These are phyloP conservation scores for Phytophthora capsici DNA, from an alignment of 352 stramenopile genomes.

Conservation along the genomic window DNA sequence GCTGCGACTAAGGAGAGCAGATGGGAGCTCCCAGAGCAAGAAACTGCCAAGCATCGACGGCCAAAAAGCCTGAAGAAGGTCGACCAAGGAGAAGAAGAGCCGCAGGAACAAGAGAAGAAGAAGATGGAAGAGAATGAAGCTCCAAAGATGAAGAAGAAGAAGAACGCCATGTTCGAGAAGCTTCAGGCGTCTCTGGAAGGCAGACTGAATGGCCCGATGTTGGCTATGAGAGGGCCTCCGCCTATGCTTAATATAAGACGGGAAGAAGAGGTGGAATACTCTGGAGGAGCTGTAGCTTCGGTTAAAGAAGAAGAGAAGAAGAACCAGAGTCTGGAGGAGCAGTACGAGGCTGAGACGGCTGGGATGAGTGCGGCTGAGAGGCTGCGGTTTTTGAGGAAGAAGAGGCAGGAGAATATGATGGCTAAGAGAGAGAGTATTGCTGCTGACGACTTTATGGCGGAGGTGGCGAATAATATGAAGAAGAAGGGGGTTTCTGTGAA, in stretches of 20 bases:
- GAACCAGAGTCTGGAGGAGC: constrained; percentile 33
- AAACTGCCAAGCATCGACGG: constrained; percentile 12
- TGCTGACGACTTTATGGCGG: constrained; percentile 70
- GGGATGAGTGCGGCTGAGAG: constrained; percentile 68
- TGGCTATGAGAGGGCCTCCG: constrained; percentile 25
- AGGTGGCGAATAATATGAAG: constrained; percentile 75
- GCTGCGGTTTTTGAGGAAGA: constrained; percentile 66
- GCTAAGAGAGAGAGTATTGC: constrained; percentile 51
- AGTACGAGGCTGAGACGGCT: constrained; percentile 66
- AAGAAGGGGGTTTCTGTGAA: constrained; percentile 52
- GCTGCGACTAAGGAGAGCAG: constrained; percentile 64
- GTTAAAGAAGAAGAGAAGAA: not conserved
- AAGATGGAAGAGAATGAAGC: not conserved
- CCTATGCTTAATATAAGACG: constrained; percentile 40
- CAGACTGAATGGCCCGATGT: constrained; percentile 32
- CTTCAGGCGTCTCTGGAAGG: constrained; percentile 68
- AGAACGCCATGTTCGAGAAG: constrained; percentile 52
- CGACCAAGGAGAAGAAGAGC: constrained; percentile 12
- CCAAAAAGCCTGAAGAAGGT: constrained; percentile 14
- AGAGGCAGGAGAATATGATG: constrained; percentile 66
- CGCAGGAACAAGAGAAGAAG: not conserved
- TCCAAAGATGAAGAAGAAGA: not conserved
- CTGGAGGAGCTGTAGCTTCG: not conserved
- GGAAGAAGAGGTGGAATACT: constrained; percentile 2
- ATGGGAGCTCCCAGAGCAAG: constrained; percentile 55